Conservation (phyloP, 2,329 filamentous ascomycete genomes). For the Aaosphaeria pasadenensis region DNA sequence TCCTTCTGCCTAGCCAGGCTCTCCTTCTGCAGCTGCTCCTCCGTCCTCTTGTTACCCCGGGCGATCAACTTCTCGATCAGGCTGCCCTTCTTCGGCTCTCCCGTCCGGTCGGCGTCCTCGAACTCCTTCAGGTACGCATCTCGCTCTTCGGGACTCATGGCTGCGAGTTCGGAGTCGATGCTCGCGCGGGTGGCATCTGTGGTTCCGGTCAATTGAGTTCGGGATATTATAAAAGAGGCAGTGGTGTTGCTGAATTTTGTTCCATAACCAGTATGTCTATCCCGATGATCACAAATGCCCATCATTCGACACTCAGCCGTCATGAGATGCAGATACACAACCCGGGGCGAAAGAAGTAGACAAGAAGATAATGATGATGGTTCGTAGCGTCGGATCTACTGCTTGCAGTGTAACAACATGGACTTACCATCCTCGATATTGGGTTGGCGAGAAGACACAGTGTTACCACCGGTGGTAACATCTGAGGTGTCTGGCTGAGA, state of each 20-base stretch:
- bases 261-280: not conserved
- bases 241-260: not conserved
- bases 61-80: slow-evolving; percentile 21
- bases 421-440: too few species aligned
- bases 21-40: slow-evolving; percentile 30
- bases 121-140: not conserved
- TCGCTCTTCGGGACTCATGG: not conserved
- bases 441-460: too few species aligned
- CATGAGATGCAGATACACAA: too few species aligned
- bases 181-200: not conserved
- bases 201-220: not conserved
- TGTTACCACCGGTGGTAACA: not conserved
- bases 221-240: not conserved
- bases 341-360: too few species aligned
- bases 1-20: slow-evolving; percentile 16
- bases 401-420: too few species aligned
- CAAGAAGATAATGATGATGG: too few species aligned
- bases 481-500: not conserved
- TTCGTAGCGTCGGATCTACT: too few species aligned
- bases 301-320: too few species aligned
- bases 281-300: not conserved
- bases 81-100: slow-evolving; percentile 1
- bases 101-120: not conserved
- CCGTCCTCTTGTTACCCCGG: slow-evolving; percentile 32
- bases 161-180: not conserved